A percentile compares a stretch with the other conserved stretches of the same genome.
Conservation (phyloP, 768 basidiomycete genomes). For the Phaeolepiota aurea region DNA sequence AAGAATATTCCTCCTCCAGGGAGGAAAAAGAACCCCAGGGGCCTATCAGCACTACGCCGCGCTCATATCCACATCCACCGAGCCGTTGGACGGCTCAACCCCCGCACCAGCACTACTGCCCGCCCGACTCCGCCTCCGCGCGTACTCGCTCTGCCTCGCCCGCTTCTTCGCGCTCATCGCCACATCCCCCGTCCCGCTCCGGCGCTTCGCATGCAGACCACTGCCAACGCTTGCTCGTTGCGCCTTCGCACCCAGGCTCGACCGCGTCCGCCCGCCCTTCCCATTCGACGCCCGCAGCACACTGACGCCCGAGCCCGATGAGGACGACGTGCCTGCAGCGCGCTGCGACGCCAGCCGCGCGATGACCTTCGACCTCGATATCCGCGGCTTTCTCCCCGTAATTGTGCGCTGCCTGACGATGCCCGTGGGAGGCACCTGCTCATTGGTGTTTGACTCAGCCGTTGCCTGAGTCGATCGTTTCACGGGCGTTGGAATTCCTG, state of each 20-base stretch:
- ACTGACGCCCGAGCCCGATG: conserved; percentile 14
- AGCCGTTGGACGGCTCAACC: neutral
- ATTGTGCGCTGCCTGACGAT: conserved; percentile 10
- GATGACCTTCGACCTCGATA: conserved; percentile 77
- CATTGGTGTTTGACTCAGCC: neutral
- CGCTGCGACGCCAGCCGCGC: conserved; percentile 70
- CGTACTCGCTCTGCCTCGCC: conserved; percentile 71
- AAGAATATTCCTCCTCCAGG: neutral
- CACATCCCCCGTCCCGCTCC: conserved; percentile 21
- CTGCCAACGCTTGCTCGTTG: conserved; percentile 17
- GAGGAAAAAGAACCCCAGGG: neutral
- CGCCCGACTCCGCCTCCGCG: conserved; percentile 43
- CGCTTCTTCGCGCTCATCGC: conserved; percentile 64
- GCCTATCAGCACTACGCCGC: no score
- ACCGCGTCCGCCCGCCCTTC: conserved; percentile 25
- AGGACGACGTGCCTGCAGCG: conserved; percentile 26
- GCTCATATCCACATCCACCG: neutral
- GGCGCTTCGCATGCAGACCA: conserved; percentile 13
- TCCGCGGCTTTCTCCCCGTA: conserved; percentile 58
- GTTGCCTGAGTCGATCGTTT: conserved; percentile 16
- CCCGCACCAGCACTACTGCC: conserved; percentile 1
- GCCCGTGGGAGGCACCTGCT: neutral
- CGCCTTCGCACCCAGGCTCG: conserved; percentile 43
- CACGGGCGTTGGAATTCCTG: conserved; percentile 26
- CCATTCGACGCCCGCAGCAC: conserved; percentile 8